phyloP scores from a whole-genome alignment of 2,329 filamentous ascomycete species.

The Aspergillus tamarii region DNA sequence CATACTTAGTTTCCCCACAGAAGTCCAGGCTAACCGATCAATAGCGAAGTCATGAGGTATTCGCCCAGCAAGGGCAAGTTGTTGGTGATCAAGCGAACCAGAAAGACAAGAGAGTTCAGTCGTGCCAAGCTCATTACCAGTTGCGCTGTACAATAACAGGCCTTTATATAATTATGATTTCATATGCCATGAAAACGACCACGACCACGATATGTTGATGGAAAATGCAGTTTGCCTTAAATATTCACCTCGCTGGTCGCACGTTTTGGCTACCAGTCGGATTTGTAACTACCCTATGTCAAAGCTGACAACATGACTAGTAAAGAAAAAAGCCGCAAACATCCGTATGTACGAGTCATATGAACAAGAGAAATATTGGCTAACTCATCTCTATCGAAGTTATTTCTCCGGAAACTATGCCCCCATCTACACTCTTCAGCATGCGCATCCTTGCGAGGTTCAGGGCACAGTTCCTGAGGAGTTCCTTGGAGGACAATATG shows the following conservation, averaged over 20 bases:
- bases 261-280: background rate
- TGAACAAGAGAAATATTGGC: background rate
- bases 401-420: conserved; percentile 72
- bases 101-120: background rate
- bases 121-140: background rate
- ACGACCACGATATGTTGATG: background rate
- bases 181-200: background rate
- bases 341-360: background rate
- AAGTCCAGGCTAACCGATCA: no score
- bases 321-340: background rate
- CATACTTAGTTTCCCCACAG: background rate
- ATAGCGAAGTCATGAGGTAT: background rate
- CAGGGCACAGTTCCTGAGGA: conserved; percentile 65
- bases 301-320: background rate
- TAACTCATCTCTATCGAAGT: conserved; percentile 31
- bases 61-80: background rate
- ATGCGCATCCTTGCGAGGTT: conserved; percentile 60
- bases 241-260: background rate
- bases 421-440: conserved; percentile 57
- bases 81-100: background rate
- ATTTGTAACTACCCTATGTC: background rate
- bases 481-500: conserved; percentile 69
- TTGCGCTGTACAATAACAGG: background rate
- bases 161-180: background rate
- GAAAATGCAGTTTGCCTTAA: background rate